phyloP scores from a whole-genome alignment of 2,329 filamentous ascomycete genomes.

The Fusarium clavum region DNA sequence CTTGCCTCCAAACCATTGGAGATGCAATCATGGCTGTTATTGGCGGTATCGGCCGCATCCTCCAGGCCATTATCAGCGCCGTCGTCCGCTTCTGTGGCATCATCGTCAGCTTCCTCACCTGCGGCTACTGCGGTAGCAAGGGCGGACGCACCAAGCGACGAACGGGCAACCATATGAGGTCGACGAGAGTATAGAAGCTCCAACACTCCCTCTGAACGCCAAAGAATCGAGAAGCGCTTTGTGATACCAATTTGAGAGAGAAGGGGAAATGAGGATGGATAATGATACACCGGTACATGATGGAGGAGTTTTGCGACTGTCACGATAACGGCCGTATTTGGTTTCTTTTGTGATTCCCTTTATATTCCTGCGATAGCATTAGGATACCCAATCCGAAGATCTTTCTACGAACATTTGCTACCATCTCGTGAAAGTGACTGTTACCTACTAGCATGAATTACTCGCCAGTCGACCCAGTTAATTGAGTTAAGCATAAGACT shows the following conservation, averaged over 20 bases:
- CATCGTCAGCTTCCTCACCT: conserved; percentile 74
- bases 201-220: background rate
- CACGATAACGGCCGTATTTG: conserved; percentile 25
- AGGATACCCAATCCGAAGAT: conserved; percentile 47
- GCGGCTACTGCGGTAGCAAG: conserved; percentile 55
- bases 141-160: conserved; percentile 28
- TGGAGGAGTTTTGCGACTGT: conserved; percentile 21
- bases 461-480: background rate
- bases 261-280: background rate
- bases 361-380: conserved; percentile 32
- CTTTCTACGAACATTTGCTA: background rate
- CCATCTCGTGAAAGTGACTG: background rate
- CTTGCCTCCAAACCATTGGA: conserved; percentile 73
- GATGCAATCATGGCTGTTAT: conserved; percentile 75
- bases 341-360: conserved; percentile 27
- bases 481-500: background rate
- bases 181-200: conserved; percentile 30
- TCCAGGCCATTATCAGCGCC: conserved; percentile 75
- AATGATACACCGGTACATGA: background rate
- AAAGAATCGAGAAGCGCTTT: conserved; percentile 1
- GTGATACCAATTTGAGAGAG: conserved; percentile 24
- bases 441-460: background rate
- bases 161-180: conserved; percentile 27
- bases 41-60: conserved; percentile 72
- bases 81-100: conserved; percentile 73